Evolutionary conservation across 140 eudicot genomes (phyloP).

Genomic region (Stevia rebaudiana): DNA sequence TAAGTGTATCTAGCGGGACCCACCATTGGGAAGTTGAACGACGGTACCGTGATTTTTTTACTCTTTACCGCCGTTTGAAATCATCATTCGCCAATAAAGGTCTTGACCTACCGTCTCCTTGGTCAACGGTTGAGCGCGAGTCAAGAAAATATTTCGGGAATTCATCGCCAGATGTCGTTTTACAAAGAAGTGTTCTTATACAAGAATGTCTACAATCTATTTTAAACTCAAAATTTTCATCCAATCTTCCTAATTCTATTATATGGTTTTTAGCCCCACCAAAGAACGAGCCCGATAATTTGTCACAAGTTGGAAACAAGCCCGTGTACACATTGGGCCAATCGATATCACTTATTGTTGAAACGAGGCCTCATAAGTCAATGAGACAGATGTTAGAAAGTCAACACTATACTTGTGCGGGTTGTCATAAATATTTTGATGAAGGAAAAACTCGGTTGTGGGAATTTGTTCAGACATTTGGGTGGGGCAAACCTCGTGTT

Average conservation of each 20-base stretch:
- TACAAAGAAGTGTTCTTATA: slow-evolving; percentile 71
- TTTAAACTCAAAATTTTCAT: slow-evolving; percentile 38
- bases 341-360: slow-evolving; percentile 76
- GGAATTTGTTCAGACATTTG: slow-evolving; percentile 71
- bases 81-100: slow-evolving; percentile 52
- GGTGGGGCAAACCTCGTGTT: slow-evolving; percentile 91
- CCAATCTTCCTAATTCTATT: slow-evolving; percentile 37
- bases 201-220: slow-evolving; percentile 82
- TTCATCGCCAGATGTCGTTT: slow-evolving; percentile 67
- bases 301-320: slow-evolving; percentile 28
- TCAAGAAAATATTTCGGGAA: slow-evolving; percentile 79
- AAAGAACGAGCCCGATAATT: slow-evolving; percentile 33
- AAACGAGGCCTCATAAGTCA: slow-evolving; percentile 50
- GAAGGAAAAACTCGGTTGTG: slow-evolving; percentile 65
- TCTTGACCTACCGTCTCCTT: slow-evolving; percentile 67
- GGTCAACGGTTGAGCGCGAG: slow-evolving; percentile 75
- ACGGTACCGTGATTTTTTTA: slow-evolving; percentile 78
- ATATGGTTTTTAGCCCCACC: slow-evolving; percentile 68
- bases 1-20: slow-evolving; percentile 64
- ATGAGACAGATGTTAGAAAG: slow-evolving; percentile 67
- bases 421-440: slow-evolving; percentile 76
- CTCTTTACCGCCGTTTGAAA: slow-evolving; percentile 69
- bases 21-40: slow-evolving; percentile 83
- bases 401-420: slow-evolving; percentile 83
- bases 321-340: slow-evolving; percentile 45